A percentile compares a stretch with the other conserved stretches of the same genome.
Conservation (phyloP, 2,329 filamentous ascomycete genomes). For the Fusarium chuoi region DNA sequence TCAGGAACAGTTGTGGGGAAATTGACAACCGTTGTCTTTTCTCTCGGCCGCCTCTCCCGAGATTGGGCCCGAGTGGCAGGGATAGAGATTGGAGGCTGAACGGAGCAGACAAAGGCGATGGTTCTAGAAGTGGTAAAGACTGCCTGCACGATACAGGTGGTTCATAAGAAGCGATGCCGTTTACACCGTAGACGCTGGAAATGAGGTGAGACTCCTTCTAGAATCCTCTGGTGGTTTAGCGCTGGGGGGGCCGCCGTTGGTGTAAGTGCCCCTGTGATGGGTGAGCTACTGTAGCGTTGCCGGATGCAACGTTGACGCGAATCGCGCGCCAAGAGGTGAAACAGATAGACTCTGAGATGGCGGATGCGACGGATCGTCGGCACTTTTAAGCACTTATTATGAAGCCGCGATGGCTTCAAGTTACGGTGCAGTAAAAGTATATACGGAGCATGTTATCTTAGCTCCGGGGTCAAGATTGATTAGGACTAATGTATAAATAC, state of each 20-base stretch:
- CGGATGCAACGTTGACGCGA: constrained; percentile 19
- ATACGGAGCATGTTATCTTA: not conserved
- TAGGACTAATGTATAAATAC: not conserved
- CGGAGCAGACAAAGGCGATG: constrained; percentile 7
- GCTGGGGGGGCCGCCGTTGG: not conserved
- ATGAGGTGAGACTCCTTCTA: constrained; percentile 15
- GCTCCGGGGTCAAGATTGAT: not conserved
- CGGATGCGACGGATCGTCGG: constrained; percentile 22
- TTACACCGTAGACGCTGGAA: not conserved
- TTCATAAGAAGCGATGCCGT: constrained; percentile 9
- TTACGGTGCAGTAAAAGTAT: not conserved
- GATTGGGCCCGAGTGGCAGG: constrained; percentile 35
- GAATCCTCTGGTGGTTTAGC: constrained; percentile 14
- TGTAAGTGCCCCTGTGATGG: not conserved
- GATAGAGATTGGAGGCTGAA: constrained; percentile 13
- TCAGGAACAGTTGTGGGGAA: constrained; percentile 42
- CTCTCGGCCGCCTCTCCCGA: constrained; percentile 36
- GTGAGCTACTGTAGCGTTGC: constrained; percentile 9
- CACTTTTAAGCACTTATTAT: constrained; percentile 2
- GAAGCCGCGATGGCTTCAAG: constrained; percentile 19
- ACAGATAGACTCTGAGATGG: constrained; percentile 4
- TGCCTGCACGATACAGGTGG: constrained; percentile 28
- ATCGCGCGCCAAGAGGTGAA: constrained; percentile 2
- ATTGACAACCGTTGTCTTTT: constrained; percentile 1
- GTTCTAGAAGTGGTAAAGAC: constrained; percentile 28